Base-by-base conservation (phyloP, 257 asterid species). In the Haberlea rhodopensis region DNA sequence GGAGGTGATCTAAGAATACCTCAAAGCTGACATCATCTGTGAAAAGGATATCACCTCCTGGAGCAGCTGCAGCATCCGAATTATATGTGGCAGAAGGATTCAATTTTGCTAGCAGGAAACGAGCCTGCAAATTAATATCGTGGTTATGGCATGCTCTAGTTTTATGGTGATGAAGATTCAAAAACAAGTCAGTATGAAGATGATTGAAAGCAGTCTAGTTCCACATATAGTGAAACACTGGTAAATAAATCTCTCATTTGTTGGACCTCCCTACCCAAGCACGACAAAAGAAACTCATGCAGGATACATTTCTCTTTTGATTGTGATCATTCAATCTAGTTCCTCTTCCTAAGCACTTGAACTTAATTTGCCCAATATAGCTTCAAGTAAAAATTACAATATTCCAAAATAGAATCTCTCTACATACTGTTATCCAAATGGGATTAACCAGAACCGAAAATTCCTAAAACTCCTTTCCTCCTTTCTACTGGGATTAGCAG, bases 1-100 rank as follows among this genome's bases (percentile, higher is more conserved):
- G 96, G 67, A 94, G 96, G 78, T 94, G 99, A 77, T 90, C 97
- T 72, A 91, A 75, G 86, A 94, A 94, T 60, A 94, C 95, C 82
- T 90, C 96, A 68, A 94, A 87, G 84, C 95, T 90, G 73, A 94
- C 99, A 72, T 94, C 97, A 74, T 94, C 99, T 1, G 99, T 94
- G 77, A 87, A 90, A 60, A 94, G 83, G 57, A 94, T 78, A 71
- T 90, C 97, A 26, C 99, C 96, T 24, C 95, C 95, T 53, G 91
- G 90, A 57, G 65, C 79, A 32, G 75, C 79, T 62, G 77, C 82
- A 45, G 77, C 72, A 74, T 86, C 95, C 37, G 97, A 80, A 73
- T 83, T 94, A 74, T 94, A 85, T 46, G 96, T 94, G 31, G 96
- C 90, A 32, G 99, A 94, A 64, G 99, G 99, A 81, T 94, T 94